Evolutionary conservation across 2,329 filamentous ascomycete species (phyloP), one percentile per base, ranked within the genome.

Genomic region (Penicillium capsulatum): DNA sequence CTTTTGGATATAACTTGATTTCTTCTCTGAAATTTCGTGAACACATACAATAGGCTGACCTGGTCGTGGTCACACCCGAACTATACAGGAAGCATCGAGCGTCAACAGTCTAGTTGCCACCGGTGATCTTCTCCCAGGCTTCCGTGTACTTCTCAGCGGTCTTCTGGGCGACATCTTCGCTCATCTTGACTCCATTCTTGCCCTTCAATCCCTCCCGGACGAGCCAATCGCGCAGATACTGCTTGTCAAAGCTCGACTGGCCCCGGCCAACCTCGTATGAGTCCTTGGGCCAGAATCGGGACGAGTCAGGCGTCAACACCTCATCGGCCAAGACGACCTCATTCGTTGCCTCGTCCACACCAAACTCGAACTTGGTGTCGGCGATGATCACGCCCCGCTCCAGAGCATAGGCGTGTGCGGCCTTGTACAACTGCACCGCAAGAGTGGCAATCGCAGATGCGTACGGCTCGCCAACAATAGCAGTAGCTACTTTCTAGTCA

Each of bases 191-290:
- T 2, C 78, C 83, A 17, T 82, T 73, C 66, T 85, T 84, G 1
- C 83, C 84, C 70, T 89, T 88, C 41, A 94, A 64, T 0, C 84
- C 85, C 42, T 84, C 73, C 33, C 63, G 67, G 2, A 81, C 83
- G 55, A 96, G 65, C 86, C 88, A 96, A 67, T 96, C 83, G 24
- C 90, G 74, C 51, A 95, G 64, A 57, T 76, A 83, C 69, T 90
- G 84, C 74, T 96, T 96, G 63, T 96, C 90, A 53, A 91, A 92
- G 66, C 86, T 92, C 38, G 83, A 76, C 70, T 94, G 88, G 40
- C 84, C 76, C 46, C 74, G 74, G 2, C 90, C 89, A 13, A 85
- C 66, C 59, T 81, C 75, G 60, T 91, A 94, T 31, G 74, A 74
- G 30, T 80, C 80, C 48, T 76, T 79, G 1, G 82, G 81, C 90